phyloP scores from a whole-genome alignment of 2,329 filamentous ascomycete species.

The Fusarium sp. region DNA sequence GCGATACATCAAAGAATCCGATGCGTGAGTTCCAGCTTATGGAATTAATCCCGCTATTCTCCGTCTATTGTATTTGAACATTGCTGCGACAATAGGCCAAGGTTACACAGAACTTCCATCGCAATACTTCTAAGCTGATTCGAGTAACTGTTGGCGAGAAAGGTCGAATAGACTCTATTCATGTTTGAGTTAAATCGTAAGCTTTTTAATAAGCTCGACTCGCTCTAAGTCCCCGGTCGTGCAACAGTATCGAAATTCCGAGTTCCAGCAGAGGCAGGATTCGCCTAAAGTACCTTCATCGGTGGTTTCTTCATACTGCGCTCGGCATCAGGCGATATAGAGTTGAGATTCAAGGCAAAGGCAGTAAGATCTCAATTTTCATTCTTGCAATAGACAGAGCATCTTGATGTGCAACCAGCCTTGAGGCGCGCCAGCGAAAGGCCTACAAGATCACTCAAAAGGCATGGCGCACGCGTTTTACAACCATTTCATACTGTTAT shows the following conservation, averaged over 20 bases:
- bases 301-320: neutral
- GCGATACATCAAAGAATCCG: neutral
- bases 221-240: neutral
- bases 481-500: neutral
- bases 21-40: neutral
- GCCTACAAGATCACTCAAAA: neutral
- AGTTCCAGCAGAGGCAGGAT: neutral
- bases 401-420: neutral
- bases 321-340: no score
- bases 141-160: rapidly evolving
- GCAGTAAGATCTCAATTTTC: neutral
- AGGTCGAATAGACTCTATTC: neutral
- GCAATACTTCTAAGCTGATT: neutral
- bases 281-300: neutral
- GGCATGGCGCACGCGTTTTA: neutral
- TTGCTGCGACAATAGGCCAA: neutral
- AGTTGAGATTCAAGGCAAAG: neutral
- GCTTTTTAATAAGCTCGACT: neutral
- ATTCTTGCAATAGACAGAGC: neutral
- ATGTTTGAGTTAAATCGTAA: neutral
- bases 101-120: neutral
- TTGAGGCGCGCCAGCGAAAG: neutral
- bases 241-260: neutral
- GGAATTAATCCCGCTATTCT: neutral
- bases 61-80: neutral